phyloP scores from a whole-genome alignment of 2,329 filamentous ascomycete species.

The Parastagonospora nodorum region DNA sequence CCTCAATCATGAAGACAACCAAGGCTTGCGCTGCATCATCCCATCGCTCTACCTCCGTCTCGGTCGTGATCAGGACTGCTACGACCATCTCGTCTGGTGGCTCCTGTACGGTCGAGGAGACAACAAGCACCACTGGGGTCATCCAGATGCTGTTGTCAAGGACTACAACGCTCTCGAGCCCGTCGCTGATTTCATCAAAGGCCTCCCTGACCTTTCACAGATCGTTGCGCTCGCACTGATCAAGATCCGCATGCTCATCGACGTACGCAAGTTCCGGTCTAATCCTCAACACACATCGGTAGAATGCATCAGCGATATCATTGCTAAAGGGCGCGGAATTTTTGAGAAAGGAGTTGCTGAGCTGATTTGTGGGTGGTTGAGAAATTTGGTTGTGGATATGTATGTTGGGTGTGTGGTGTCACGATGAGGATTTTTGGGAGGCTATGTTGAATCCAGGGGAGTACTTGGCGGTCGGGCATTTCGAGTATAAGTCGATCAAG shows the following conservation, averaged over 20 bases:
- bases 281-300: slow-evolving; percentile 5
- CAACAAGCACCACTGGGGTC: slow-evolving; percentile 38
- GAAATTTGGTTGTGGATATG: slow-evolving; percentile 24
- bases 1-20: slow-evolving; percentile 53
- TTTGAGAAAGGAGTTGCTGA: slow-evolving; percentile 16
- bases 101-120: slow-evolving; percentile 20
- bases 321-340: background rate
- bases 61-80: slow-evolving; percentile 57
- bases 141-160: slow-evolving; percentile 45
- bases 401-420: slow-evolving; percentile 2
- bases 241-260: slow-evolving; percentile 45
- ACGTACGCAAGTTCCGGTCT: slow-evolving; percentile 34
- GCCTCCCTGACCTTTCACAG: slow-evolving; percentile 12
- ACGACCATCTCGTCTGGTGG: slow-evolving; percentile 57
- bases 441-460: slow-evolving; percentile 6
- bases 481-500: no score
- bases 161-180: slow-evolving; percentile 51
- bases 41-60: slow-evolving; percentile 54
- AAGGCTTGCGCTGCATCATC: slow-evolving; percentile 50
- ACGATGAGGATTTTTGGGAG: slow-evolving; percentile 16
- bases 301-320: background rate
- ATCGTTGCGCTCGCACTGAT: slow-evolving; percentile 38
- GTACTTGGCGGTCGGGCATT: no score
- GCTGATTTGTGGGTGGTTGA: slow-evolving; percentile 20
- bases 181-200: background rate